Conservation (phyloP, 306 rosid genomes). For the Datisca glomerata region DNA sequence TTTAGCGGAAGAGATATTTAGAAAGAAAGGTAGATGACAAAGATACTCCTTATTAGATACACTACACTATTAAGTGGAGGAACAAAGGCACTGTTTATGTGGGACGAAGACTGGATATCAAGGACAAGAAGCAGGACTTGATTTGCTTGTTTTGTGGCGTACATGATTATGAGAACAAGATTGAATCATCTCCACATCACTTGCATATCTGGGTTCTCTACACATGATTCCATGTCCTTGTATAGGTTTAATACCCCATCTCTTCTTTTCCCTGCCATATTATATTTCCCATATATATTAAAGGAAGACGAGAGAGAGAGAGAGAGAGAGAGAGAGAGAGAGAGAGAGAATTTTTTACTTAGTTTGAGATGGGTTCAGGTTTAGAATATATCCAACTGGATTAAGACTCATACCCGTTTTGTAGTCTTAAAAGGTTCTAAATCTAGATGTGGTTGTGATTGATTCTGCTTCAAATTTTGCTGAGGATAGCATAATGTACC, state of each 20-base stretch:
- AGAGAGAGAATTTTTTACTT: too few species aligned
- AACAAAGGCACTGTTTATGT: conserved; percentile 18
- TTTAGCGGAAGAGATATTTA: too few species aligned
- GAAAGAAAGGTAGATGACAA: too few species aligned
- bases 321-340: not conserved
- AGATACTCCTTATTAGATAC: too few species aligned
- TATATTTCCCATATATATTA: conserved; percentile 9
- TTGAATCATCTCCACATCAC: conserved; percentile 86
- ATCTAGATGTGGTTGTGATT: too few species aligned
- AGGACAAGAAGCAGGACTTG: conserved; percentile 17
- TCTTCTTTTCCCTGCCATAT: conserved; percentile 32
- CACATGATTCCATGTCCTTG: conserved; percentile 64
- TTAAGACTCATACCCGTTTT: too few species aligned
- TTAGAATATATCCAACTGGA: too few species aligned
- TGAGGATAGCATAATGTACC: too few species aligned
- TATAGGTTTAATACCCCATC: conserved; percentile 45
- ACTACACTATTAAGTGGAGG: too few species aligned
- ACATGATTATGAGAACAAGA: conserved; percentile 34
- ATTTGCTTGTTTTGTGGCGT: conserved; percentile 12
- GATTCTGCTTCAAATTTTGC: too few species aligned
- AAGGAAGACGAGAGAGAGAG: conserved; percentile 7
- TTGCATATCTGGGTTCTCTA: conserved; percentile 66
- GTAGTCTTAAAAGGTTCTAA: too few species aligned
- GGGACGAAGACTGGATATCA: conserved; percentile 33
- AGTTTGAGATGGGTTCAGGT: too few species aligned